Base-by-base conservation (phyloP, 78 protist genomes). In the Cavenderia fasciculata region DNA sequence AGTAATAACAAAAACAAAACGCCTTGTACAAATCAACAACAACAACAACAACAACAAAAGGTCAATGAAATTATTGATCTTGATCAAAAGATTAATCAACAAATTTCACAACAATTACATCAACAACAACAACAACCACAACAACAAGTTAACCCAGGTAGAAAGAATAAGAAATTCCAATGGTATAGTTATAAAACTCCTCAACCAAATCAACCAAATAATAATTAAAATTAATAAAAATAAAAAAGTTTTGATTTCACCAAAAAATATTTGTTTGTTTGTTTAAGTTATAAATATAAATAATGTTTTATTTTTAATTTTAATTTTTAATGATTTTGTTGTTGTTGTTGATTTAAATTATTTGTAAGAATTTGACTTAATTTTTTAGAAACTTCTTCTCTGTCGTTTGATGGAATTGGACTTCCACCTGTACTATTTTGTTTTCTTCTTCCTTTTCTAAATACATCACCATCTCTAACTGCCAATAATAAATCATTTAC, bases 391-490 rank as follows among this genome's bases (percentile, higher is more conserved):
- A n/a, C n/a, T n/a, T n/a, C n/a, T n/a, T n/a, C n/a, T n/a, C n/a
- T n/a, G n/a, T n/a, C n/a, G n/a, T n/a, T n/a, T n/a, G n/a, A n/a
- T n/a, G n/a, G n/a, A n/a, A n/a, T n/a, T n/a, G n/a, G n/a, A n/a
- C n/a, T n/a, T n/a, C n/a, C n/a, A n/a, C n/a, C n/a, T n/a, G n/a
- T n/a, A n/a, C n/a, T n/a, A n/a, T n/a, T n/a, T n/a, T n/a, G n/a
- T n/a, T 61, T 72, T 56, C 54, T 57, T 74, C 68, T 74, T 11
- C 85, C 43, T 10, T 29, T 68, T 43, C 78, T 59, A 34, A 82
- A 82, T 11, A 74, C 90, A 44, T 82, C 90, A 57, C 90, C 90
- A 56, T 82, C 90, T 33, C 90, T 49, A 1, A 82, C 90, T 8
- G 77, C 69, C 6, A 49, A 12, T n/a, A 82, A 31, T 56, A 82